Evolutionary conservation across 176 grass and related monocot genomes (phyloP), one percentile per base, ranked within the genome.

Genomic region (Raddia distichophylla): DNA sequence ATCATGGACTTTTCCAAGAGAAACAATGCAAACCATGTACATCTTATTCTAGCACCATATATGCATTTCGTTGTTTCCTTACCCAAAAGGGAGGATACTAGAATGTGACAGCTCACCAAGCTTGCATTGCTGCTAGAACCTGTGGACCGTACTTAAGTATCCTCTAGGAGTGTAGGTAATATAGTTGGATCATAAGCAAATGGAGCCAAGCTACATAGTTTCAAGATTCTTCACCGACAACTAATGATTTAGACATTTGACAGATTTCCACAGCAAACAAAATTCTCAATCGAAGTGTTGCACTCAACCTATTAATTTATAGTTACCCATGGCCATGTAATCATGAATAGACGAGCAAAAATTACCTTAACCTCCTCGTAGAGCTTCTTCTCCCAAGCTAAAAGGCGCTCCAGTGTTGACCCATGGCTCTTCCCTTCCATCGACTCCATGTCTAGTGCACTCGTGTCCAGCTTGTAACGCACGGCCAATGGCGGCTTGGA

Each of bases 381-480:
- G 11, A 99, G 97, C 83, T 99, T 99, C 85, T 99, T 99, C 85
- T 99, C 97, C 97, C 97, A 99, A 74, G 97, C 97, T 76, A 99
- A 81, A 76, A 99, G 97, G 17, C 87, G 89, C 60, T 99, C 97
- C 64, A 99, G 74, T 18, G 93, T 99, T 11, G 97, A 95, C 40
- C 89, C 89, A 60, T 93, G 97, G 66, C 93, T 95, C 85, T 92
- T 99, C 55, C 87, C 89, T 55, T 90, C 97, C 0, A 63, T 84
- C 1, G 93, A 88, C 12, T 80, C 91, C 73, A 83, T 69, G 53
- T 93, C 90, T 8, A 98, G 47, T 0, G 91, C 80, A 72, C 80
- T 82, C 1, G 93, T 77, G 47, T 99, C 93, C 20, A 99, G 58
- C 87, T 92, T 88, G 58, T 99, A 99, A 48, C 82, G 80, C 0